Base-by-base conservation (phyloP, 192 early-diverging fungal species). In the Umbelopsis sp. region DNA sequence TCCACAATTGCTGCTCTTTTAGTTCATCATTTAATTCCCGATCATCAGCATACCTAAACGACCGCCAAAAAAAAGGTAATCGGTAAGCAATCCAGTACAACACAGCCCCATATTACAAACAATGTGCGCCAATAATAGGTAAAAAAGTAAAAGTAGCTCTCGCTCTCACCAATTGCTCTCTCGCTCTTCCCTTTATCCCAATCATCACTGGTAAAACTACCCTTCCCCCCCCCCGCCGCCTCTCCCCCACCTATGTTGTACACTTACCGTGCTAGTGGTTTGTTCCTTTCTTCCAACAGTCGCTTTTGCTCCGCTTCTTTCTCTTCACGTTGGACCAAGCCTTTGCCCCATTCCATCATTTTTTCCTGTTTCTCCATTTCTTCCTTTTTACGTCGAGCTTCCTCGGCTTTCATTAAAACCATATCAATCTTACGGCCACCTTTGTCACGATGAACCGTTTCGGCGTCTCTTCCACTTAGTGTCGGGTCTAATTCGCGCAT, bases 11-110 rank as follows among this genome's bases (percentile, higher is more conserved):
- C 58, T 71, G 67, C 25, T 86, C 82, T 70, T 81, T 88, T 3
- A 89, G 69, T 50, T 85, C 88, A 35, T 90, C 81, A 52, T 90
- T 90, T 27, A 87, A 74, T 30, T 90, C 88, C 48, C 72, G 68
- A 49, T 90, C 88, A 70, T 90, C 86, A 53, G 72, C 85, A 78
- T 85, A 89, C 66, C 87, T 82, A 64, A 33, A 65, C 46, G 37
- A 46, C 46, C 44, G 7, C 44, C 48, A 21, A 21, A 46, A 51
- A 30, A 37, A 27, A 8, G 46, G n/a, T 9, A n/a, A 50, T 50
- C 23, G 49, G n/a, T n/a, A 49, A 30, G 27, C 27, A 30, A 2
- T 3, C 3, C 27, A 30, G 27, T 30, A 30, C 27, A 30, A 30
- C 37, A 41, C 37, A 41, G 37, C 37, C 37, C 37, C 37, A 41